Evolutionary conservation across 371 early-diverging fungal genomes (phyloP), one percentile per base, ranked within the genome.

Genomic region (Gilbertella persicaria): DNA sequence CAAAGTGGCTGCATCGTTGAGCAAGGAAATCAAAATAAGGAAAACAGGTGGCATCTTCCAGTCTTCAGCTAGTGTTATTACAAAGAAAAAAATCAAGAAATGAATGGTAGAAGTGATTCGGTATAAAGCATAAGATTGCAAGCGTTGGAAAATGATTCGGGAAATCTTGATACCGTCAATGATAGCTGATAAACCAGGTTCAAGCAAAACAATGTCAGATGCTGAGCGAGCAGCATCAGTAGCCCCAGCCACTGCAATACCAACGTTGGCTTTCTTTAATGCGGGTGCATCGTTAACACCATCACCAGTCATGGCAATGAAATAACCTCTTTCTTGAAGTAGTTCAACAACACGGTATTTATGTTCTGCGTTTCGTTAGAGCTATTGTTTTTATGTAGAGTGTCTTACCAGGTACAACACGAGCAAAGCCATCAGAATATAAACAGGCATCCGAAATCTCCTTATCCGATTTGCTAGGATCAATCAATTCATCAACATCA

Each of bases 221-320:
- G 97, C 97, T 2, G 92, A 87, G 16, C 96, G 87, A 24, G 96
- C 95, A 3, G 96, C 95, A 61, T 96, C 97, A 3, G 96, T 95
- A 42, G 91, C 87, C 16, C 91, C 90, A 23, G 90, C 79, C 47
- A 89, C 73, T 9, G 88, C 81, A 10, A 90, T 66, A 36, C 89
- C 87, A 2, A 90, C 80, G 55, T 86, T 77, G 16, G 90, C 87
- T 24, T 68, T 74, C 21, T 73, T 79, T 43, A 84, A 69, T 8
- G 89, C 95, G 1, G 92, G 93, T 3, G 94, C 91, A 71, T 95
- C 95, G 5, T 94, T 94, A 37, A 90, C 91, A 24, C 93, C 94
- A 71, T 94, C 95, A 12, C 95, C 95, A 23, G 87, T 88, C 41
- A 90, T 84, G 10, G 81, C 87, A n/a, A 85, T 82, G 24, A 72